phyloP scores from a whole-genome alignment of 1,139 yeast species.

The Geotrichum restrictum region DNA sequence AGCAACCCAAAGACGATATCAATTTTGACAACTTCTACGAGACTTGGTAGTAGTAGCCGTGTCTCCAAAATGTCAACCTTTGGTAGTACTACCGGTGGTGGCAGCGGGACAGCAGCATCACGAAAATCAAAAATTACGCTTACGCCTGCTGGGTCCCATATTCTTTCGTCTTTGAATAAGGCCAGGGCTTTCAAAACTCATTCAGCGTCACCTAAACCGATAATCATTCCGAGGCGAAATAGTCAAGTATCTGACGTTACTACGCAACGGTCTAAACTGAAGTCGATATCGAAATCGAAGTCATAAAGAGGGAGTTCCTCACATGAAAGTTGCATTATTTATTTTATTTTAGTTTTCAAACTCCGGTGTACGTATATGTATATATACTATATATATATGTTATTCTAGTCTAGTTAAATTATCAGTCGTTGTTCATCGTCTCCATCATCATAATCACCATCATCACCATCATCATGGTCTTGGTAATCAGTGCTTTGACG shows the following conservation, averaged over 20 bases:
- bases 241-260: not conserved
- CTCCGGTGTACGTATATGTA: not conserved
- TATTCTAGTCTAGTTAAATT: constrained; percentile 9
- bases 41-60: not conserved
- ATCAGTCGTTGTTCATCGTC: constrained; percentile 19
- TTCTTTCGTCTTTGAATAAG: constrained; percentile 10
- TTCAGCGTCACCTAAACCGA: too few relatives aligned
- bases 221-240: too few relatives aligned
- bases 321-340: not conserved
- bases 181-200: not conserved
- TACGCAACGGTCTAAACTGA: not conserved
- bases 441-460: constrained; percentile 22
- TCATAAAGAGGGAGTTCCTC: not conserved
- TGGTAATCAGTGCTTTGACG: constrained; percentile 17
- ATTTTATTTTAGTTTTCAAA: constrained; percentile 5
- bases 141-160: constrained; percentile 26
- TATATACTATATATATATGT: constrained; percentile 6
- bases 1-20: not conserved
- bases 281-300: not conserved
- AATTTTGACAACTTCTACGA: not conserved
- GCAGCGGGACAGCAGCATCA: not conserved
- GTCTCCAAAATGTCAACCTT: not conserved
- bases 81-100: too few relatives aligned
- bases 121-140: constrained; percentile 11
- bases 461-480: constrained; percentile 22